Base-by-base conservation (phyloP, 306 rosid species). In the Luffa acutangula region DNA sequence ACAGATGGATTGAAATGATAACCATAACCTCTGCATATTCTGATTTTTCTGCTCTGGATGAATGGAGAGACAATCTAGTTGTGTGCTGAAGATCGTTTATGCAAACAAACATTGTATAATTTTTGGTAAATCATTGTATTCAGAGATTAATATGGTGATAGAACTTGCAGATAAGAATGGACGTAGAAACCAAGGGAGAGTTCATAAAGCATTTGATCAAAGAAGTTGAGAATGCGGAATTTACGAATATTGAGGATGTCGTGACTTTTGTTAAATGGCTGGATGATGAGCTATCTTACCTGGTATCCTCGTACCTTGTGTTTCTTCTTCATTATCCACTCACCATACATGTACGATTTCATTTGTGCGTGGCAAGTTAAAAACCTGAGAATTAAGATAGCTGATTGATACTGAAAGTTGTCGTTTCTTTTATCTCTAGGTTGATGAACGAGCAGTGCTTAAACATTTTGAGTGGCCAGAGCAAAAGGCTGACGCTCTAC, bases 251-350 rank as follows among this genome's bases (percentile, higher is more conserved):
- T 45, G 93, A 86, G 39, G 97, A 94, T 25, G 92, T 89, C 0
- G 98, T 91, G 76, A 90, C 97, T 84, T 92, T 92, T 64, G 97
- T 92, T 71, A 94, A 92, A 86, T 94, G 98, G 98, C 95, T 94
- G 46, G 98, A 94, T 69, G 97, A 94, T 49, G 98, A 92, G 84
- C 97, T 94, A 78, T 89, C 97, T 21, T 92, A 92, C 84, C 80
- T 94, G 97, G 98, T 94, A 90, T 41, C n/a, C 41, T 25, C 36
- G 3, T 0, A 6, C 33, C 34, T 15, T 1, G 1, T 48, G n/a
- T 11, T n/a, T 60, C 37, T 39, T 42, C 20, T 45, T 51, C 14
- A 49, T 48, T 17, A 13, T 31, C 56, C 37, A 46, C 7, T 20
- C 8, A 25, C 18, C 36, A 21, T n/a, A 21, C 15, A 15, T 60